Base-by-base conservation (phyloP, 108 stramenopile species). In the Cyclostephanos tholiformis region DNA sequence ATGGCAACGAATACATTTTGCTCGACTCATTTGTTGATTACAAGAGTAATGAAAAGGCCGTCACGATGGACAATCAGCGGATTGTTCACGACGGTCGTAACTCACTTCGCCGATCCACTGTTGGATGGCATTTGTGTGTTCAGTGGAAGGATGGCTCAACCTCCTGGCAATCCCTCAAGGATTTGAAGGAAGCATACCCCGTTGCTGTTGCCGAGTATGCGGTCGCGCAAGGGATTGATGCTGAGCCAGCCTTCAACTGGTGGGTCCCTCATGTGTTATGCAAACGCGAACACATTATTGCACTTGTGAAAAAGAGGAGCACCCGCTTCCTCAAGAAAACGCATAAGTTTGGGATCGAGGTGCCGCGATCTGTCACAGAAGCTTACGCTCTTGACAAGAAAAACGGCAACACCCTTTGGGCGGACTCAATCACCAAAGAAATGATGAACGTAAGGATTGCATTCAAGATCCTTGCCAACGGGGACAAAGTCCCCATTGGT, bases 351-450 rank as follows among this genome's bases (percentile, higher is more conserved):
- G 32, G 32, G 32, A 53, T 53, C 7, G 35, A 60, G 16, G 59
- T 82, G 9, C 85, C 85, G 7, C 69, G 27, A 14, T 53, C 58
- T 2, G 68, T 84, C 13, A 72, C 69, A 12, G 80, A 84, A 50
- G 86, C 83, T 9, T 12, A 60, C 2, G 64, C 63, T 20, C 67
- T 87, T 19, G 83, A 87, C 63, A 56, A 25, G 23, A 27, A 63
- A 30, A 79, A 67, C 35, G 83, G 83, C 9, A 75, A 75, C 52
- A 75, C 61, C 20, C 52, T 69, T 1, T 87, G 87, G 87, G 23
- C n/a, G 1, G 73, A 83, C 13, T 68, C 79, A 35, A 84, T 85
- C 12, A 49, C 50, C 17, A 83, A 85, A 32, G 84, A 87, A 58
- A 79, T 86, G 82, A 77, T 60, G 8, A 82, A 79, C 25, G 65